These are phyloP conservation scores for Clarireedia sp. DNA, from an alignment of 2,329 filamentous ascomycete species.

Conservation along the genomic window DNA sequence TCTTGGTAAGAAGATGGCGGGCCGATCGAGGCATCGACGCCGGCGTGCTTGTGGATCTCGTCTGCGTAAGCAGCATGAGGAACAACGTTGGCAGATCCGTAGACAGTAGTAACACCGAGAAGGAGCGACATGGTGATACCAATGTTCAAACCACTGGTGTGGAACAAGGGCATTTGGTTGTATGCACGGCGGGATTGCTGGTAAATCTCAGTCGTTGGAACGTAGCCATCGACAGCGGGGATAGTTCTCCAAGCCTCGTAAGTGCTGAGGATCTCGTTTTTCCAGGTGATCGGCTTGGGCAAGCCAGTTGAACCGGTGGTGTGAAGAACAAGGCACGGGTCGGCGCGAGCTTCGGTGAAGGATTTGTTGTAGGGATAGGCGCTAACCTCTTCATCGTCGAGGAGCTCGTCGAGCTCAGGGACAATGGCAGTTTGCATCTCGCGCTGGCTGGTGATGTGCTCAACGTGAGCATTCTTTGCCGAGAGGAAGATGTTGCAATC, in stretches of 20 bases:
- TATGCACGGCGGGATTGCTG: conserved; percentile 15
- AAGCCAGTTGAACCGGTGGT: conserved; percentile 37
- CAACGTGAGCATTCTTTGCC: conserved; percentile 10
- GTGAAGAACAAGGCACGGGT: conserved; percentile 35
- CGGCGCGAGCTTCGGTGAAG: conserved; percentile 30
- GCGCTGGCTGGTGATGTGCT: conserved; percentile 12
- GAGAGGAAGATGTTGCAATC: conserved; percentile 23
- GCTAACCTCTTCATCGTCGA: conserved; percentile 17
- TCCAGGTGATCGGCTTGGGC: conserved; percentile 34
- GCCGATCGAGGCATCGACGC: conserved; percentile 19
- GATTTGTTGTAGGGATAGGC: conserved; percentile 29
- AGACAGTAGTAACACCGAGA: conserved; percentile 20
- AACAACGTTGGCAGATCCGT: conserved; percentile 16
- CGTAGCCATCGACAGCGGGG: conserved; percentile 35
- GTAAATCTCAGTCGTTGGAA: conserved; percentile 68
- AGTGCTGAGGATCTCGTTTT: conserved; percentile 16
- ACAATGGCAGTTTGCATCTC: conserved; percentile 14
- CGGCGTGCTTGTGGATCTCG: conserved; percentile 20
- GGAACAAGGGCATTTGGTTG: conserved; percentile 19
- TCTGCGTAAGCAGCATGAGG: conserved; percentile 20
- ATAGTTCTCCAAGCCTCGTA: conserved; percentile 21
- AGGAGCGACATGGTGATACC: conserved; percentile 17
- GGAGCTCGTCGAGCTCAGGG: conserved; percentile 26
- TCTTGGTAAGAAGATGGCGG: conserved; percentile 20
- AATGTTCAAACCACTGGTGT: conserved; percentile 20